Evolutionary conservation across 2,329 filamentous ascomycete species (phyloP).

Genomic region (Colletotrichum lindemuthianum): DNA sequence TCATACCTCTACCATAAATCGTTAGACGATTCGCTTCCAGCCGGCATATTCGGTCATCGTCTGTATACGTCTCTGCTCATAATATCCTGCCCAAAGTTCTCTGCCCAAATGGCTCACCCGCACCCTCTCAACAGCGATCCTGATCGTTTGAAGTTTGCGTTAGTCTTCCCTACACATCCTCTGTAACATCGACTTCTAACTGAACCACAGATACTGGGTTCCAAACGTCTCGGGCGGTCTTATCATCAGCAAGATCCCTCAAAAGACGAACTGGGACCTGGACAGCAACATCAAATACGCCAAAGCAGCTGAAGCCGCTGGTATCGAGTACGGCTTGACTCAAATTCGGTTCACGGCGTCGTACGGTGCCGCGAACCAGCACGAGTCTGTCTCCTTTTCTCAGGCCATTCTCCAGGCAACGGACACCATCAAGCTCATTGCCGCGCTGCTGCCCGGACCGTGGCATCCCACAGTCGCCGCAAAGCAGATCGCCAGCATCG

Average conservation of each 20-base stretch:
- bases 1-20: too few species aligned
- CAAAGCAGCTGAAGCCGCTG: conserved; percentile 56
- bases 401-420: conserved; percentile 59
- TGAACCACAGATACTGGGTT: conserved; percentile 57
- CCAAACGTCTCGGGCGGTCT: conserved; percentile 64
- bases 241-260: conserved; percentile 62
- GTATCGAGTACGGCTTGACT: conserved; percentile 62
- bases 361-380: conserved; percentile 59
- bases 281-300: conserved; percentile 60
- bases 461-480: conserved; percentile 63
- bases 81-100: neutral
- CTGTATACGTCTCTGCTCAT: too few species aligned
- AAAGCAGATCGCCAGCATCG: conserved; percentile 64
- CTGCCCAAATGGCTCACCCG: conserved; percentile 17
- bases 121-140: conserved; percentile 29
- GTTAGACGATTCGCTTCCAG: too few species aligned
- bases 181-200: neutral
- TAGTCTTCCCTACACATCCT: conserved; percentile 2
- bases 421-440: conserved; percentile 60
- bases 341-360: conserved; percentile 64
- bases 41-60: too few species aligned
- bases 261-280: conserved; percentile 59
- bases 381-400: conserved; percentile 62
- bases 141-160: conserved; percentile 39
- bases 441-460: conserved; percentile 59